Percentiles rank a stretch among this genome's conserved stretches.
These are phyloP conservation scores for Botrytis squamosa DNA, from an alignment of 2,329 filamentous ascomycete genomes.

Conservation along the genomic window DNA sequence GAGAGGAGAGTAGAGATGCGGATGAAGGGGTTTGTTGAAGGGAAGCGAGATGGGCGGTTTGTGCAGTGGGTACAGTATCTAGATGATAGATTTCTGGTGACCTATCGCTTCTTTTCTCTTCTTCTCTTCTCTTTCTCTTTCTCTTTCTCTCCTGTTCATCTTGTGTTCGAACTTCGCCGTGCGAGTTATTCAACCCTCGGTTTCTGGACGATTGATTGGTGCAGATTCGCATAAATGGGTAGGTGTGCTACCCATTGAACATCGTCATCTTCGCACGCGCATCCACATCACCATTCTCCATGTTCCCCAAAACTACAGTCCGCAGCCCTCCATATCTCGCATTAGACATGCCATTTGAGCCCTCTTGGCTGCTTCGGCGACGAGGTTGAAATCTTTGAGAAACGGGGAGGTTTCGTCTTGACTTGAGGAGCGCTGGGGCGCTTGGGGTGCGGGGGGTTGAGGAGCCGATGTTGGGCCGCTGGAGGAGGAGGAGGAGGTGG, in stretches of 20 bases:
- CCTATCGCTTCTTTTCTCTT: background rate
- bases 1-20: background rate
- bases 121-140: background rate
- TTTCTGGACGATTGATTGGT: background rate
- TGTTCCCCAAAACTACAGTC: constrained; percentile 19
- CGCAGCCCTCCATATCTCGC: constrained; percentile 70
- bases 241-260: background rate
- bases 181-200: background rate
- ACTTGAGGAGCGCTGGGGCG: constrained; percentile 31
- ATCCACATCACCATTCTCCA: background rate
- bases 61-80: background rate
- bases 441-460: constrained; percentile 25
- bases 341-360: constrained; percentile 88
- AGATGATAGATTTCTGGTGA: background rate
- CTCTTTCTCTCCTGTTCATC: background rate
- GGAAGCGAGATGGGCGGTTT: background rate
- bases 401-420: constrained; percentile 59
- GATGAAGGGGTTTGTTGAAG: background rate
- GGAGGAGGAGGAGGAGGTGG: constrained; percentile 14
- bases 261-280: background rate
- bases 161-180: background rate
- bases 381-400: constrained; percentile 76
- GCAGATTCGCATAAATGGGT: background rate
- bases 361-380: constrained; percentile 89
- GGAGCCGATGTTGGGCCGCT: constrained; percentile 25